These are phyloP conservation scores for Solanum bukasovii DNA, from an alignment of 257 asterid genomes.

Conservation along the genomic window DNA sequence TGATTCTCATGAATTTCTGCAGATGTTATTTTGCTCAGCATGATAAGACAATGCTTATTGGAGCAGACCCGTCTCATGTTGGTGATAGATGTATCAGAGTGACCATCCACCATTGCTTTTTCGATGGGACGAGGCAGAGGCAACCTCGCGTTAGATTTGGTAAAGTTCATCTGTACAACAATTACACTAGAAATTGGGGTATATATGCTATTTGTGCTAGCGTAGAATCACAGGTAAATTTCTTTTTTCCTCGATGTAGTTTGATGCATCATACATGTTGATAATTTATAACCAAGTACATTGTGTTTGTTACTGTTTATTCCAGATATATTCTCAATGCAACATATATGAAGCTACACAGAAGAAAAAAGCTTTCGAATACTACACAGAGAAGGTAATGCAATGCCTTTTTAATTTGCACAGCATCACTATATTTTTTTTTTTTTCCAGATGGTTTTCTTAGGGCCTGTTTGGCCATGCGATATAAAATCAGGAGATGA, in stretches of 20 bases:
- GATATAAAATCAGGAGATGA: not conserved
- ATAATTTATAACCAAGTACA: not conserved
- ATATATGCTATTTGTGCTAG: slow-evolving; percentile 92
- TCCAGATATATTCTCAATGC: slow-evolving; percentile 76
- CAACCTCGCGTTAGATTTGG: slow-evolving; percentile 95
- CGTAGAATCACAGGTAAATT: slow-evolving; percentile 83
- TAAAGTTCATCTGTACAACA: slow-evolving; percentile 77
- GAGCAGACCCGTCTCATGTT: slow-evolving; percentile 77
- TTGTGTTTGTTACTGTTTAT: not conserved
- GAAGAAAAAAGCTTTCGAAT: slow-evolving; percentile 75
- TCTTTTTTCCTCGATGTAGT: not conserved
- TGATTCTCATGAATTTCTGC: slow-evolving; percentile 10
- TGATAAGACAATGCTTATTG: slow-evolving; percentile 90
- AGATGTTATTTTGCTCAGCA: slow-evolving; percentile 76
- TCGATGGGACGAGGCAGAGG: slow-evolving; percentile 79
- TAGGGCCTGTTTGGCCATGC: not conserved
- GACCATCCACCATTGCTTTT: slow-evolving; percentile 94
- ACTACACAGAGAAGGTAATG: slow-evolving; percentile 81
- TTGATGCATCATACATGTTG: not conserved
- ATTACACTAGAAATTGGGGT: slow-evolving; percentile 86
- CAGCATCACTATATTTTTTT: not conserved
- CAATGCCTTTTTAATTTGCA: not conserved
- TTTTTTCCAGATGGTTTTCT: not conserved
- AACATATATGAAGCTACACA: slow-evolving; percentile 75
- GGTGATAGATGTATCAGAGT: slow-evolving; percentile 80